Evolutionary conservation across 768 basidiomycete species (phyloP), one percentile per base, ranked within the genome.

Genomic region (Sistotremastrum niveocremeum): DNA sequence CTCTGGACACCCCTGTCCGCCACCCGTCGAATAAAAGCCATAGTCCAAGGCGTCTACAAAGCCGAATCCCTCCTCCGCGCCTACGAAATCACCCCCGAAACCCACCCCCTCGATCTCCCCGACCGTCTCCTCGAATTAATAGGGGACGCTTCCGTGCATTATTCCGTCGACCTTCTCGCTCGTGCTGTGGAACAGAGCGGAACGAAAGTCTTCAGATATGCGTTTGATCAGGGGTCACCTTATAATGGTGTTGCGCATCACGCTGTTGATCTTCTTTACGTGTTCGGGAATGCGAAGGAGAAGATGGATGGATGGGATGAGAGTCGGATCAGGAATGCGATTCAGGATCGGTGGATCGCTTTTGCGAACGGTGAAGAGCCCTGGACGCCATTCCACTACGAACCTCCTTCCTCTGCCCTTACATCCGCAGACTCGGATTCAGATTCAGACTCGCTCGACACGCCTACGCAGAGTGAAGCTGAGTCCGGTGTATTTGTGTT

Each of bases 221-320:
- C 84, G 11, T 87, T 87, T 56, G 84, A 87, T 60, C 84, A 87
- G 62, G 84, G 84, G 54, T 74, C 79, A 1, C 80, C 83, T 6
- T 65, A 70, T 28, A 68, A 75, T 41, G 75, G 76, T 9, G 58
- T 74, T 12, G 75, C 82, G 2, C 83, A 84, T 55, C 80, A 85
- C 56, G 76, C 72, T 1, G 75, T 76, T 1, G 84, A 86, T 57
- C 62, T 87, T 39, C 69, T 83, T 47, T 87, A 86, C 59, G 70
- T 87, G 42, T 87, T 86, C 60, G 84, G 84, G 62, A 85, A 76
- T 50, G 71, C 31, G 67, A 63, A 46, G 65, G 65, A 40, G 64
- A 62, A 11, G 63, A 62, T 8, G 60, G 60, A 57, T 41, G 57
- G 59, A 32, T 50, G 59, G 46, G 57, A 54, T 49, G 61, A 54